These are phyloP conservation scores for Sordariomycetes sp. DNA, from an alignment of 2,329 filamentous ascomycete genomes.

Conservation along the genomic window DNA sequence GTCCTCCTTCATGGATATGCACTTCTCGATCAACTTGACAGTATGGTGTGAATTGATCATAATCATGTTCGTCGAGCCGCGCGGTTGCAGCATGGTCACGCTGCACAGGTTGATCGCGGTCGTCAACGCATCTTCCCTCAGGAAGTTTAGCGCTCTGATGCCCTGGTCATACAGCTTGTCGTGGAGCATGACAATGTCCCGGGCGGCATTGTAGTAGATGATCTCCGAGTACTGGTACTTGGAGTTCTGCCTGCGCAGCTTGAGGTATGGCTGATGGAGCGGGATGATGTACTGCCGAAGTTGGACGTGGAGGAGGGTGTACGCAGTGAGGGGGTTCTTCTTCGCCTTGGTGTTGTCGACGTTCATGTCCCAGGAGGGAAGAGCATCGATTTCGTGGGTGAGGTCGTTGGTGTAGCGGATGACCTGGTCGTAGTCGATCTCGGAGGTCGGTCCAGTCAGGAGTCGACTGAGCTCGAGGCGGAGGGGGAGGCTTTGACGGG, in stretches of 20 bases:
- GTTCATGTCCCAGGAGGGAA: constrained; percentile 45
- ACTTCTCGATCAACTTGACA: constrained; percentile 51
- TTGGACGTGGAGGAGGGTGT: constrained; percentile 52
- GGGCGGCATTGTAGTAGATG: constrained; percentile 53
- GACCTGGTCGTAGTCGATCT: constrained; percentile 52
- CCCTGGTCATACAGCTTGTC: constrained; percentile 51
- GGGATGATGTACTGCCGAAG: constrained; percentile 54
- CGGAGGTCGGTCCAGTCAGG: constrained; percentile 42
- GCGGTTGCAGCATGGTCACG: constrained; percentile 51
- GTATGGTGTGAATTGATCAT: constrained; percentile 54
- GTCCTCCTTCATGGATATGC: constrained; percentile 51
- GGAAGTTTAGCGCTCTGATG: constrained; percentile 48
- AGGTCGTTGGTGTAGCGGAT: constrained; percentile 53
- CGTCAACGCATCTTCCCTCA: constrained; percentile 50
- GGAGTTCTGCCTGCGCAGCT: constrained; percentile 48
- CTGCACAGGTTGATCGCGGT: constrained; percentile 53
- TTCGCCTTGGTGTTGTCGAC: constrained; percentile 24
- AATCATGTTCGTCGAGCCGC: constrained; percentile 50
- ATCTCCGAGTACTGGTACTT: constrained; percentile 56
- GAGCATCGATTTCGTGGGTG: constrained; percentile 49
- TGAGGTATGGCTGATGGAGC: constrained; percentile 51
- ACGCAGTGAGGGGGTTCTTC: constrained; percentile 48
- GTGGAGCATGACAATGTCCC: constrained; percentile 53
- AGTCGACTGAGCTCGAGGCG: constrained; percentile 49
- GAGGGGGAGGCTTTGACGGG: constrained; percentile 44